Evolutionary conservation across 768 basidiomycete genomes (phyloP).

Genomic region (Pleurotus tuoliensis): DNA sequence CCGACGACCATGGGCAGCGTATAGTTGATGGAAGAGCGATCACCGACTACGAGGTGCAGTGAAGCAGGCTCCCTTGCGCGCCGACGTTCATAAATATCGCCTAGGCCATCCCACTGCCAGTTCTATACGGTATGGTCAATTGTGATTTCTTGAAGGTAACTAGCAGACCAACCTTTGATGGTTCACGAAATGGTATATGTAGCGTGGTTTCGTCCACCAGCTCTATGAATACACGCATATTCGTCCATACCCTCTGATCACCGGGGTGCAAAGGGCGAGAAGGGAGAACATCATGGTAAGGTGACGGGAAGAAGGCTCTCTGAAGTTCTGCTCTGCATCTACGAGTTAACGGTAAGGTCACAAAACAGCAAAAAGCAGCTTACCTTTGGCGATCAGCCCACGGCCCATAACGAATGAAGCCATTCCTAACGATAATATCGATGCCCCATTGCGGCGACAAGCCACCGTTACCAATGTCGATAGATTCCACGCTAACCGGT

Average conservation of each 20-base stretch:
- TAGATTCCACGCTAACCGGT: conserved; percentile 34
- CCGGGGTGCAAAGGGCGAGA: conserved; percentile 65
- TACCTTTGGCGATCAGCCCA: conserved; percentile 96
- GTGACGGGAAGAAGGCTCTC: conserved; percentile 75
- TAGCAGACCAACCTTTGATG: conserved; percentile 63
- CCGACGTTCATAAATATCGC: conserved; percentile 41
- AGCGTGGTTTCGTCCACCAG: conserved; percentile 73
- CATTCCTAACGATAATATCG: conserved; percentile 76
- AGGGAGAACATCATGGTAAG: conserved; percentile 59
- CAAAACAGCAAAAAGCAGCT: background rate
- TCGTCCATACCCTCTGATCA: conserved; percentile 80
- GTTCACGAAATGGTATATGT: conserved; percentile 86
- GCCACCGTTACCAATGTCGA: conserved; percentile 85
- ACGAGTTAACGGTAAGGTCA: background rate
- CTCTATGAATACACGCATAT: conserved; percentile 77
- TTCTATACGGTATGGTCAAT: conserved; percentile 42
- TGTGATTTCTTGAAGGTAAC: no score
- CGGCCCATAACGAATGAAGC: conserved; percentile 81
- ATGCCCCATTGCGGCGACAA: conserved; percentile 91
- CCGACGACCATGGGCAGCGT: conserved; percentile 77
- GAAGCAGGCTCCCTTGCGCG: conserved; percentile 64
- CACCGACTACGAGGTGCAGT: conserved; percentile 71
- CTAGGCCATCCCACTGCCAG: conserved; percentile 86
- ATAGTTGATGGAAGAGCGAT: conserved; percentile 84
- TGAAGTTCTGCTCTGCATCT: conserved; percentile 66